These are phyloP conservation scores for Closterium sp. DNA, from an alignment of 139 green algal species.

Conservation along the genomic window DNA sequence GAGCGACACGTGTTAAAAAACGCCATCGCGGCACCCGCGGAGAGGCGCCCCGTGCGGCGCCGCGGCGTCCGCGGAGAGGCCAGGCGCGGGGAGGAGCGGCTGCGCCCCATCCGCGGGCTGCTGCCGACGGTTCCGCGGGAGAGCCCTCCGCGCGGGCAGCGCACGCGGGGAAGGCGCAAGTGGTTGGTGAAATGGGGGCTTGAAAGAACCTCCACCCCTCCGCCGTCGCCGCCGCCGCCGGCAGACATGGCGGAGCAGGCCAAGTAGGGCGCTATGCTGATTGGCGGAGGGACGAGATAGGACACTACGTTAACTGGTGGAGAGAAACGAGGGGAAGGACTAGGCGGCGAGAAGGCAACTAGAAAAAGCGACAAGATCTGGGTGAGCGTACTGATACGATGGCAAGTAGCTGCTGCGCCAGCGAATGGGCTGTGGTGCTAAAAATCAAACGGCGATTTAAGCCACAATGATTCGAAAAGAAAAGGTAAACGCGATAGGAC, in stretches of 20 bases:
- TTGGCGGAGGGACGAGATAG: neutral
- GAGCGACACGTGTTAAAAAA: neutral
- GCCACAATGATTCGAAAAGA: no score
- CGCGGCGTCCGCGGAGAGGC: neutral
- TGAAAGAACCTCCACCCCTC: neutral
- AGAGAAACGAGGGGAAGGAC: no score
- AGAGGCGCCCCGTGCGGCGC: neutral
- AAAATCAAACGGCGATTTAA: no score
- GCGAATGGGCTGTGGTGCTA: no score
- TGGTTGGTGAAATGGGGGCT: neutral
- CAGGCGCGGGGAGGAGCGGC: neutral
- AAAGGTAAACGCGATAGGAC: neutral
- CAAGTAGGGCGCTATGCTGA: neutral
- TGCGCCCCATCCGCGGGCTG: neutral
- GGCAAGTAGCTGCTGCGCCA: no score
- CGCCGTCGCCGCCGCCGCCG: neutral
- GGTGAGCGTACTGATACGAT: no score
- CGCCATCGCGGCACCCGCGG: neutral
- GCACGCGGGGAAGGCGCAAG: neutral
- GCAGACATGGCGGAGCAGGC: neutral
- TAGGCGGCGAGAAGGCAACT: neutral
- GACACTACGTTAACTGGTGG: neutral
- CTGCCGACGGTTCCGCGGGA: neutral
- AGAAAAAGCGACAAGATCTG: neutral
- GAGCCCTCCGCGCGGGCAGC: neutral